Percentiles rank a stretch among this genome's conserved stretches.
phyloP scores from a whole-genome alignment of 495 filamentous ascomycete species.

The Penicillium turbatum region DNA sequence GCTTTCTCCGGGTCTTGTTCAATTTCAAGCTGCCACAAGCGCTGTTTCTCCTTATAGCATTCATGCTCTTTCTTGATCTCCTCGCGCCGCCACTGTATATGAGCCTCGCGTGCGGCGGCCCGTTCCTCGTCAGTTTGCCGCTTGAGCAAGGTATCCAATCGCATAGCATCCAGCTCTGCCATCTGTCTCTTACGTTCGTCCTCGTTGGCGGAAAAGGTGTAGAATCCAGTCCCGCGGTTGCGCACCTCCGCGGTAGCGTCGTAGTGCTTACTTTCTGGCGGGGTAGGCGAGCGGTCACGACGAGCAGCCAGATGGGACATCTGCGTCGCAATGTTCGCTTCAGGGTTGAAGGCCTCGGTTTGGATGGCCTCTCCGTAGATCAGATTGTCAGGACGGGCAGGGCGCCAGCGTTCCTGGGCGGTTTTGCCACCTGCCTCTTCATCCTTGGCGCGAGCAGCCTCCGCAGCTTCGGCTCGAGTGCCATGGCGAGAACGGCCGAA shows the following conservation, averaged over 20 bases:
- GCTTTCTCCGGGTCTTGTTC: background rate
- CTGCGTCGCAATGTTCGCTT: slow-evolving; percentile 50
- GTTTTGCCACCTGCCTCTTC: slow-evolving; percentile 33
- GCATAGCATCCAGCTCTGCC: slow-evolving; percentile 61
- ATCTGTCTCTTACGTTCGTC: slow-evolving; percentile 66
- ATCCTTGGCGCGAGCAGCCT: slow-evolving; percentile 49
- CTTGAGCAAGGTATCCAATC: slow-evolving; percentile 62
- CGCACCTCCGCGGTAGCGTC: slow-evolving; percentile 77
- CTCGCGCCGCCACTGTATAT: slow-evolving; percentile 52
- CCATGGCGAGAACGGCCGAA: slow-evolving; percentile 73
- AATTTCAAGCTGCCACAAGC: background rate
- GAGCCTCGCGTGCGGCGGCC: slow-evolving; percentile 43
- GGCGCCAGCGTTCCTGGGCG: slow-evolving; percentile 51
- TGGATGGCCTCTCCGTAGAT: slow-evolving; percentile 85
- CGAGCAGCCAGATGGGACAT: slow-evolving; percentile 72
- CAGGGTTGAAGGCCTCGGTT: slow-evolving; percentile 70
- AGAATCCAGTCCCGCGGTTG: slow-evolving; percentile 87
- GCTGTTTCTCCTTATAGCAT: background rate
- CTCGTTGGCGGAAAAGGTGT: slow-evolving; percentile 72
- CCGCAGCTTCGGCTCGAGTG: slow-evolving; percentile 58
- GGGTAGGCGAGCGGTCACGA: slow-evolving; percentile 70
- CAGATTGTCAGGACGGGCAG: slow-evolving; percentile 60
- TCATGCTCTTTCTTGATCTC: slow-evolving; percentile 46
- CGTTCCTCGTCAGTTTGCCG: slow-evolving; percentile 49
- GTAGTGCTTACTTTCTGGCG: slow-evolving; percentile 77